A percentile compares a stretch with the other conserved stretches of the same genome.
These are phyloP conservation scores for Cyclostephanos tholiformis DNA, from an alignment of 108 stramenopile species.

Conservation along the genomic window DNA sequence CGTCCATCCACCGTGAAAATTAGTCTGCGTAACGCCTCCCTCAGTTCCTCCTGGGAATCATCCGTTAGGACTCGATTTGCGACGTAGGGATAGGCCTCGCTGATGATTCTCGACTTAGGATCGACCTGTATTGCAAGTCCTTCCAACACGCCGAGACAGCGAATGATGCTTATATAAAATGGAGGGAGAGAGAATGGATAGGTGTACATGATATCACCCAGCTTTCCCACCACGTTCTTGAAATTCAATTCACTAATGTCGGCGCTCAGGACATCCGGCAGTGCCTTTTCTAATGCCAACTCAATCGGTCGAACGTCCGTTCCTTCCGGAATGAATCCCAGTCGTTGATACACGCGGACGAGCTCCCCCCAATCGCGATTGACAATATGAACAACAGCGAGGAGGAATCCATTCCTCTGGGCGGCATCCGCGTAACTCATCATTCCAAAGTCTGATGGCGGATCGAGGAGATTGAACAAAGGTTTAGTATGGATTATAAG, in stretches of 20 bases:
- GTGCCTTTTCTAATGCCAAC: constrained; percentile 80
- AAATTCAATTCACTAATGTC: constrained; percentile 95
- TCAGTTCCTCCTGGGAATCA: constrained; percentile 80
- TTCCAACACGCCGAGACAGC: constrained; percentile 95
- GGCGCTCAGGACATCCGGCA: constrained; percentile 94
- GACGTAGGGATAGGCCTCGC: constrained; percentile 94
- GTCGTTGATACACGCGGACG: constrained; percentile 77
- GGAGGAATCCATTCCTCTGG: constrained; percentile 93
- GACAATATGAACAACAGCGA: constrained; percentile 96
- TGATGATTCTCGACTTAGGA: constrained; percentile 86
- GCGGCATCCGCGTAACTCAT: constrained; percentile 86
- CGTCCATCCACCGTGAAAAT: constrained; percentile 81
- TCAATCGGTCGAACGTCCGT: constrained; percentile 90
- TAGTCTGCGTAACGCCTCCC: constrained; percentile 80
- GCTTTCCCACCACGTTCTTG: constrained; percentile 93
- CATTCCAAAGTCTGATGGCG: constrained; percentile 90
- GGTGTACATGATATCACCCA: constrained; percentile 97
- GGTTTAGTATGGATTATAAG: constrained; percentile 75
- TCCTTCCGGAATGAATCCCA: constrained; percentile 93
- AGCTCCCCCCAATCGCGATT: constrained; percentile 93
- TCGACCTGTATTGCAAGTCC: constrained; percentile 96
- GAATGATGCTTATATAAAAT: constrained; percentile 97
- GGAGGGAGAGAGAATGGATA: constrained; percentile 96
- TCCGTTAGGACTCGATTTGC: constrained; percentile 93
- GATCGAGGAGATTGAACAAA: constrained; percentile 56